Percentiles rank a stretch among this genome's conserved stretches.
Conservation (phyloP, 1,284 basidiomycete species). For the Ceraceosorus guamensis region DNA sequence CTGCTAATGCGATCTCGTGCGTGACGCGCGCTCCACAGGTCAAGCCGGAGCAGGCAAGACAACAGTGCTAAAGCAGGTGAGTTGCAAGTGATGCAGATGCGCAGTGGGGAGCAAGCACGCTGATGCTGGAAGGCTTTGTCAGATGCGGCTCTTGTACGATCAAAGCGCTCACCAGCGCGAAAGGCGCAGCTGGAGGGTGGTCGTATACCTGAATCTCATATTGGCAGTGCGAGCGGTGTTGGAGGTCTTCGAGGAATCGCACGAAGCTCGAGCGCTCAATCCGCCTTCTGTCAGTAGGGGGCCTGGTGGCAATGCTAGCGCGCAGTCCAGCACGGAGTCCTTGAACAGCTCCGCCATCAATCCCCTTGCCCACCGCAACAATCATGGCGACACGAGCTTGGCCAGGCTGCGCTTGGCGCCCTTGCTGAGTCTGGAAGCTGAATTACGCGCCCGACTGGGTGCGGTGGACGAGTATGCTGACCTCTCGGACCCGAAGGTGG, state of each 20-base stretch:
- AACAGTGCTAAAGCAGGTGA: background rate
- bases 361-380: background rate
- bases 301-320: background rate
- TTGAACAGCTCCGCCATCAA: background rate
- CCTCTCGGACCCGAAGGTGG: too few relatives aligned
- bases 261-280: background rate
- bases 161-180: constrained; percentile 22
- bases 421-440: background rate
- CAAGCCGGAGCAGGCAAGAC: background rate
- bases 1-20: too few relatives aligned
- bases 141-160: constrained; percentile 35
- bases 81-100: background rate
- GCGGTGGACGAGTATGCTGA: background rate
- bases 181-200: constrained; percentile 16
- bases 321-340: background rate
- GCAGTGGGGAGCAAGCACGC: background rate
- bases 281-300: background rate
- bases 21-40: background rate
- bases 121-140: background rate
- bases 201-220: constrained; percentile 26
- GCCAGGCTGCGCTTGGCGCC: background rate
- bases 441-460: background rate
- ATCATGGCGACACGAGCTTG: constrained; percentile 7
- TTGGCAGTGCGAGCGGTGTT: constrained; percentile 16
- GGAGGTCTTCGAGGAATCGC: constrained; percentile 7